Evolutionary conservation across 805 yeast species (phyloP).

Genomic region (Cyberlindnera maritima): DNA sequence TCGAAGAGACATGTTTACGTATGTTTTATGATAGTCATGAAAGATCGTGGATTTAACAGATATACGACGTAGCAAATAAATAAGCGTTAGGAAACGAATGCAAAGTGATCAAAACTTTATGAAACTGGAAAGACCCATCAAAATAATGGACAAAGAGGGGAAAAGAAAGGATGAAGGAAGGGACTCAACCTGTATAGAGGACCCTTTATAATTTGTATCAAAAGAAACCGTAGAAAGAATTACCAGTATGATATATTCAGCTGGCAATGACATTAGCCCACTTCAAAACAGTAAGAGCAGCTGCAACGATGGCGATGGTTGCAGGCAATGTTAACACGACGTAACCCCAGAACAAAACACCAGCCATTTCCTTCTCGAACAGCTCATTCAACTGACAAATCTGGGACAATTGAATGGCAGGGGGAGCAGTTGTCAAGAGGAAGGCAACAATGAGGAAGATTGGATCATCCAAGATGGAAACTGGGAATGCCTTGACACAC

Average conservation of each 20-base stretch:
- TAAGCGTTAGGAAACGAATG: too few species aligned
- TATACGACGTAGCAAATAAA: too few species aligned
- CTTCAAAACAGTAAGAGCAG: constrained; percentile 48
- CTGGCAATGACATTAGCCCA: constrained; percentile 33
- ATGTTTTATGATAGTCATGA: too few species aligned
- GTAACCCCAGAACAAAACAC: constrained; percentile 80
- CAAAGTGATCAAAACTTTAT: too few species aligned
- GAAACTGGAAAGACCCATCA: too few species aligned
- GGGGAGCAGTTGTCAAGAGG: constrained; percentile 73
- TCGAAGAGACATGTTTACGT: too few species aligned
- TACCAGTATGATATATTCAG: neutral
- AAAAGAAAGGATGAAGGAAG: too few species aligned
- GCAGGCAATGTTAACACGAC: constrained; percentile 76
- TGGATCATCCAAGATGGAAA: constrained; percentile 77
- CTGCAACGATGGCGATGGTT: constrained; percentile 64
- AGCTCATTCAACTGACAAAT: constrained; percentile 75
- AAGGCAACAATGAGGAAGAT: constrained; percentile 76
- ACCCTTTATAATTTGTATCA: too few species aligned
- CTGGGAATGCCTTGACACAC: constrained; percentile 59
- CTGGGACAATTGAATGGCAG: constrained; percentile 81
- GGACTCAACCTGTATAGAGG: too few species aligned
- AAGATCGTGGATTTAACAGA: too few species aligned
- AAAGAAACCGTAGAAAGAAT: neutral
- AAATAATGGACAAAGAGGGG: too few species aligned
- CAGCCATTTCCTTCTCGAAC: constrained; percentile 80